These are phyloP conservation scores for Cornus kousa DNA, from an alignment of 148 eudicot species.

Conservation along the genomic window DNA sequence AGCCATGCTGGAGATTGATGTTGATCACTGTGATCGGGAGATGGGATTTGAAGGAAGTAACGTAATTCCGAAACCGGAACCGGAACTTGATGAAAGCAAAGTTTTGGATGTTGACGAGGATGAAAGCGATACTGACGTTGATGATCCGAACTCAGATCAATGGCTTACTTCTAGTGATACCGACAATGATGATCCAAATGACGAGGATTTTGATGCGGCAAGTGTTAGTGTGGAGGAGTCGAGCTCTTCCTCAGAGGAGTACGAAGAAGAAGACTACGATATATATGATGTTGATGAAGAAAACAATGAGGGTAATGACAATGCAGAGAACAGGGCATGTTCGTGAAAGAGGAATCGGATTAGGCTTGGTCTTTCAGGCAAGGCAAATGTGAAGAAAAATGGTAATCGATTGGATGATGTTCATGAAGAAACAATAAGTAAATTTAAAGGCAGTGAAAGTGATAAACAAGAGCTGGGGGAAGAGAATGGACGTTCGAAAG, in stretches of 20 bases:
- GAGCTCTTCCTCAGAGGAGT: background rate
- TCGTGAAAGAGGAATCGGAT: too few species aligned
- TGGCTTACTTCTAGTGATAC: background rate
- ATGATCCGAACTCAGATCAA: background rate
- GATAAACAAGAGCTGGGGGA: background rate
- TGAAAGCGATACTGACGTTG: too few species aligned
- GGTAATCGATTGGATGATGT: background rate
- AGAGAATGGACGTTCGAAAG: background rate
- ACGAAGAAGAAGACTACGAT: background rate
- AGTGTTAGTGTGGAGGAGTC: background rate
- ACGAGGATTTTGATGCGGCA: background rate
- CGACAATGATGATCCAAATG: background rate
- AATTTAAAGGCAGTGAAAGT: background rate
- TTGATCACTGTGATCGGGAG: too few species aligned
- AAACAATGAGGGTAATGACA: background rate
- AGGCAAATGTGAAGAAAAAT: background rate
- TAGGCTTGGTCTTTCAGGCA: background rate
- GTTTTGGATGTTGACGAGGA: too few species aligned
- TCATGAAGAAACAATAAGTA: background rate
- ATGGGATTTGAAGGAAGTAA: background rate
- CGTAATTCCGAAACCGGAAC: too few species aligned
- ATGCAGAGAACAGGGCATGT: too few species aligned
- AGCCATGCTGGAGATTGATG: too few species aligned
- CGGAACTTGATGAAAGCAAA: too few species aligned
- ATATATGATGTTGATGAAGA: background rate